phyloP scores from a whole-genome alignment of 495 filamentous ascomycete genomes.

The Ascobolus immersus region DNA sequence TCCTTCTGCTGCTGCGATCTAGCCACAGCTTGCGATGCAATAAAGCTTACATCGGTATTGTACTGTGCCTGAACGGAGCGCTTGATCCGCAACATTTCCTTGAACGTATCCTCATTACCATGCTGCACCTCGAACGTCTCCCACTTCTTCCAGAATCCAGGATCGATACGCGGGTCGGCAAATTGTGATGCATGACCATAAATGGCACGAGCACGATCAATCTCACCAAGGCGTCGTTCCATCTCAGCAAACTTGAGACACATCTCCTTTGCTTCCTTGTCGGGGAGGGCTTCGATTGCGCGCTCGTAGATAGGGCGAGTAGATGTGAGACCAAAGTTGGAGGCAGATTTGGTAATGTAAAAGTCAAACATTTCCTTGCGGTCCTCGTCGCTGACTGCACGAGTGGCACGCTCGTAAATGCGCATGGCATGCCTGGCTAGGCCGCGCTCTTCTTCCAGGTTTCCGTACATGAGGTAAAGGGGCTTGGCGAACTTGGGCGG shows the following conservation, averaged over 20 bases:
- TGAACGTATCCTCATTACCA: slow-evolving; percentile 97
- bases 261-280: slow-evolving; percentile 89
- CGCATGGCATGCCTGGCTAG: slow-evolving; percentile 95
- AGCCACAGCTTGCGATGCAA: slow-evolving; percentile 83
- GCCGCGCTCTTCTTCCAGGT: slow-evolving; percentile 85
- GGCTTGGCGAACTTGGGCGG: slow-evolving; percentile 90
- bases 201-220: slow-evolving; percentile 82
- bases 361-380: slow-evolving; percentile 96
- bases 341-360: slow-evolving; percentile 96
- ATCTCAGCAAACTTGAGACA: slow-evolving; percentile 98
- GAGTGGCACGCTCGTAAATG: slow-evolving; percentile 92
- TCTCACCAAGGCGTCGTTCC: slow-evolving; percentile 88
- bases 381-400: slow-evolving; percentile 86
- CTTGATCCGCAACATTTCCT: slow-evolving; percentile 96
- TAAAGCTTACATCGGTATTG: slow-evolving; percentile 97
- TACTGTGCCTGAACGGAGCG: slow-evolving; percentile 90
- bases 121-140: slow-evolving; percentile 90
- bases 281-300: slow-evolving; percentile 71
- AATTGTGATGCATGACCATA: slow-evolving; percentile 94
- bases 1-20: slow-evolving; percentile 33
- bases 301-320: slow-evolving; percentile 94
- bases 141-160: slow-evolving; percentile 88
- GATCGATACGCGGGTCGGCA: slow-evolving; percentile 76
- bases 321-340: slow-evolving; percentile 88
- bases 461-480: slow-evolving; percentile 95